A percentile compares a stretch with the other conserved stretches of the same genome.
phyloP scores from a whole-genome alignment of 352 stramenopile genomes.

The Phytophthora chlamydospora region DNA sequence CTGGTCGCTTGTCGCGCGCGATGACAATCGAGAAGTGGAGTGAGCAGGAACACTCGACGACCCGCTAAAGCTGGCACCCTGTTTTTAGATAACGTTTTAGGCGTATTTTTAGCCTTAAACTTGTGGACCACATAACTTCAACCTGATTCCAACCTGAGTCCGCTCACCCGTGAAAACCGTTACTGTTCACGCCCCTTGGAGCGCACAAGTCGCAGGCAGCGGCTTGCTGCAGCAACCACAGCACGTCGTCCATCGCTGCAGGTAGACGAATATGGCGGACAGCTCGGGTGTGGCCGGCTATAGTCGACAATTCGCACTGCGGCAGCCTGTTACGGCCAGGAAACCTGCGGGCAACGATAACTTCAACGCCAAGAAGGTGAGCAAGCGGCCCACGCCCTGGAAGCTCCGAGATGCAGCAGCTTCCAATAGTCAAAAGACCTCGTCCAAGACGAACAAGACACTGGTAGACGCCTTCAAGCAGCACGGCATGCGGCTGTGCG shows the following conservation, averaged over 20 bases:
- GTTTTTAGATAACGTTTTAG: conserved; percentile 16
- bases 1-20: conserved; percentile 10
- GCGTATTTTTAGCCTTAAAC: conserved; percentile 30
- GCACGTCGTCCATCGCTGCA: not conserved
- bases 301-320: conserved; percentile 32
- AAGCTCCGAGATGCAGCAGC: conserved; percentile 16
- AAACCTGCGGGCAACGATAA: conserved; percentile 10
- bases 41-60: conserved; percentile 2
- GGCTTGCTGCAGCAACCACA: not conserved
- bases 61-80: conserved; percentile 10
- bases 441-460: conserved; percentile 39
- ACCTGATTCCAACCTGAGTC: conserved; percentile 3
- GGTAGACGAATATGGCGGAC: conserved; percentile 7
- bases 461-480: conserved; percentile 74
- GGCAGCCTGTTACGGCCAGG: conserved; percentile 15
- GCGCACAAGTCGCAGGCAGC: conserved; percentile 23
- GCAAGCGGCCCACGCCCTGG: conserved; percentile 10
- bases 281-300: conserved; percentile 13
- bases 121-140: conserved; percentile 21
- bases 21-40: conserved; percentile 39
- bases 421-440: conserved; percentile 5
- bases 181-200: conserved; percentile 26
- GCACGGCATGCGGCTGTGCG: conserved; percentile 68
- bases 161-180: not conserved
- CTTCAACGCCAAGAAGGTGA: conserved; percentile 24